Evolutionary conservation across 495 filamentous ascomycete genomes (phyloP), one percentile per base, ranked within the genome.

Genomic region (Lepraria neglecta): DNA sequence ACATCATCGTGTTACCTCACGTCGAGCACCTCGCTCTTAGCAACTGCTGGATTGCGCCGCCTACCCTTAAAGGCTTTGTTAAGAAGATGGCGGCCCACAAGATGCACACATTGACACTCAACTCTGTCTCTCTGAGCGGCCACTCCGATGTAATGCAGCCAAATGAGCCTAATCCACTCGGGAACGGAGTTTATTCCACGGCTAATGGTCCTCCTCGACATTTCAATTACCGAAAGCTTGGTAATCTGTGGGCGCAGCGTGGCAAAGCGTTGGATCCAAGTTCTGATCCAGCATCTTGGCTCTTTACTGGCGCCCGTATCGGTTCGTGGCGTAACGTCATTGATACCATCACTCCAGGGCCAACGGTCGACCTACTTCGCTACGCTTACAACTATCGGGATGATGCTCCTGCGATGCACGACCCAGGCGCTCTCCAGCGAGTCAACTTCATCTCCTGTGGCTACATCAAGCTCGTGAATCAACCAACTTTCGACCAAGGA

Each of bases 1-100:
- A 27, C 30, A 44, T 75, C 40, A 58, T 78, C 4, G 47, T 56
- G 0, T 59, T 80, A 17, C 74, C 77, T 7, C 72, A 79, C 64
- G 69, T 86, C 45, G 70, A 78, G 52, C 73, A 82, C 42, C 72
- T 87, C 11, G 81, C 72, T 5, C 65, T 87, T 42, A 77, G 76
- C 59, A 87, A 84, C 61, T 83, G 81, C 72, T 81, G 77, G 76
- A 64, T 76, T 17, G 67, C 68, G 10, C 78, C 78, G 14, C 64
- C 74, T 33, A 68, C 75, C 2, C 66, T 80, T 42, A 64, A 67
- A n/a, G 56, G 63, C 21, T 68, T 75, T 51, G 62, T 75, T 19
- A 33, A 40, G 3, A 48, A 47, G 0, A 65, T 71, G 66, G 59
- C 56, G 3, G 33, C 64, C 19, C 33, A 56, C 6, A 56, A 53